These are phyloP conservation scores for Teratosphaeria zuluensis DNA, from an alignment of 2,329 filamentous ascomycete species.

Conservation along the genomic window DNA sequence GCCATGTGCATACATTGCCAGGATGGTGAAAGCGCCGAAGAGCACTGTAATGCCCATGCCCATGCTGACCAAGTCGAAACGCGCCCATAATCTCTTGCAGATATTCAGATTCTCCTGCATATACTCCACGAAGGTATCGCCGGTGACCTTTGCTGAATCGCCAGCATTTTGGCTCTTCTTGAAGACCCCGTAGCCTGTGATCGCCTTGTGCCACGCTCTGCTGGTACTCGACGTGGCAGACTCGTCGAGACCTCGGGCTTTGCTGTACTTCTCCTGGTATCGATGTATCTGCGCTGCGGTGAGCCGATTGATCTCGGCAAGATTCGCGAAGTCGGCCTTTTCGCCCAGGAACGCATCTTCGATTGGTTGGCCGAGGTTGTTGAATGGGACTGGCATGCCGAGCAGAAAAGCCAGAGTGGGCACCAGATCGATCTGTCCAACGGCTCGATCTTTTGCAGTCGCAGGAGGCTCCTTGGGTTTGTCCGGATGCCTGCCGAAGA, in stretches of 20 bases:
- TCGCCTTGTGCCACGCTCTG: conserved; percentile 51
- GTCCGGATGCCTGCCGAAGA: conserved; percentile 68
- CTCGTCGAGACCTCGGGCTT: conserved; percentile 58
- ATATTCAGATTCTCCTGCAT: conserved; percentile 68
- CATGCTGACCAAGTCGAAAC: conserved; percentile 86
- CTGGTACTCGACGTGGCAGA: conserved; percentile 40
- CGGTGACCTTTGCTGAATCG: conserved; percentile 20
- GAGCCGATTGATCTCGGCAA: conserved; percentile 67
- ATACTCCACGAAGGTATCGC: conserved; percentile 58
- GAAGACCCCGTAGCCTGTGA: conserved; percentile 37
- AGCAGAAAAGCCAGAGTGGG: conserved; percentile 81
- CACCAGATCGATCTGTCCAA: conserved; percentile 85
- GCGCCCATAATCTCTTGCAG: conserved; percentile 80
- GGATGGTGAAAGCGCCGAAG: conserved; percentile 53
- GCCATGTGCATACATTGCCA: conserved; percentile 62
- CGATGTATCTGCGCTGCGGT: conserved; percentile 77
- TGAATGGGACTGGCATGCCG: conserved; percentile 89
- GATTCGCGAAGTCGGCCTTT: conserved; percentile 63
- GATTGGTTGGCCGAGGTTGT: conserved; percentile 86
- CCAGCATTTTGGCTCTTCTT: not conserved
- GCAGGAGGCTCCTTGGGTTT: conserved; percentile 42
- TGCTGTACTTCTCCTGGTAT: conserved; percentile 77
- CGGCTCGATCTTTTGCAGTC: conserved; percentile 69
- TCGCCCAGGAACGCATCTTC: conserved; percentile 76
- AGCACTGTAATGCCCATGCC: conserved; percentile 65